A percentile compares a stretch with the other conserved stretches of the same genome.
Conservation (phyloP, 1,139 yeast species). For the Magnusiomyces magnusii region DNA sequence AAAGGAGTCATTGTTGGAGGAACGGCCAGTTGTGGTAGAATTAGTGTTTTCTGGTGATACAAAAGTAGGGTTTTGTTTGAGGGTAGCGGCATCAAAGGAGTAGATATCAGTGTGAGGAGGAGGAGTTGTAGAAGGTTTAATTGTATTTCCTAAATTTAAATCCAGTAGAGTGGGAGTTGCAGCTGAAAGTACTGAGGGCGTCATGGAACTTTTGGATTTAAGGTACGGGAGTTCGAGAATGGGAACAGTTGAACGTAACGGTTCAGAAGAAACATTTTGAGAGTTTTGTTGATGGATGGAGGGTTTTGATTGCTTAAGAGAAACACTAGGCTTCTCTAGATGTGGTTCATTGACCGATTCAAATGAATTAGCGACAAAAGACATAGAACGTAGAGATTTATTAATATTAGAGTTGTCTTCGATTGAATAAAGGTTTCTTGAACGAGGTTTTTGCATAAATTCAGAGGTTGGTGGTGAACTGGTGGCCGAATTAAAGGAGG, state of each 20-base stretch:
- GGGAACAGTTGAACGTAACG: no score
- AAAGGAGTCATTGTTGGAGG: conserved; percentile 6
- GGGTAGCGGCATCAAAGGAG: neutral
- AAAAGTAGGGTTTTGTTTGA: neutral
- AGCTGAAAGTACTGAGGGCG: neutral
- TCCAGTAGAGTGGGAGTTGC: neutral
- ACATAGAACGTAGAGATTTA: conserved; percentile 19
- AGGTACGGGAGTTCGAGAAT: neutral
- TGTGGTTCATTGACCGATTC: conserved; percentile 16
- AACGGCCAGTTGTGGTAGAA: conserved; percentile 3
- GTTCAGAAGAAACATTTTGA: no score
- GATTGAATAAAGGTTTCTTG: no score
- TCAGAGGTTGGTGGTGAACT: neutral
- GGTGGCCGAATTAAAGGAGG: neutral
- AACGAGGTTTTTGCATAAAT: no score
- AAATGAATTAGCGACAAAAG: conserved; percentile 22
- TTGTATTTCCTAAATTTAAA: neutral
- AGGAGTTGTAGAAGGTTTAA: neutral
- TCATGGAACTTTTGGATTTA: neutral
- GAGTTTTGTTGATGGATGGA: neutral
- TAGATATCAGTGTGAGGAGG: neutral
- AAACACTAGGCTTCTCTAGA: neutral
- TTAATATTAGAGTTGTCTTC: neutral
- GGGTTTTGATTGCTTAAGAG: neutral
- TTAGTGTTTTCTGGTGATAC: conserved; percentile 4